These are phyloP conservation scores for Xanthoparmelia taractica DNA, from an alignment of 495 filamentous ascomycete species.

Conservation along the genomic window DNA sequence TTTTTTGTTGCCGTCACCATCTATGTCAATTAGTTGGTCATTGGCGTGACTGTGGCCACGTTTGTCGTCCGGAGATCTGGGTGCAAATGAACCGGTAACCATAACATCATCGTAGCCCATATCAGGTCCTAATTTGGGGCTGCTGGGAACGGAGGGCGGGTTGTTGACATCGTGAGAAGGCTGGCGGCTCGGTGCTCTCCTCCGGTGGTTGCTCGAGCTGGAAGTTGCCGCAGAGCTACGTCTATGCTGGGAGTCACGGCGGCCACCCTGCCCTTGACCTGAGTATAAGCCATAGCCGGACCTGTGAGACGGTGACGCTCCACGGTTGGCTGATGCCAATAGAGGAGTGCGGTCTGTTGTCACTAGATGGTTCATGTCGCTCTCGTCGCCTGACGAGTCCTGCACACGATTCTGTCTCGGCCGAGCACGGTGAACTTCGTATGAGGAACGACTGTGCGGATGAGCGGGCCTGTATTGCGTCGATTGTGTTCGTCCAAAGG, in stretches of 20 bases:
- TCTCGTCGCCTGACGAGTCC: slow-evolving; percentile 29
- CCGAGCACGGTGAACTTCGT: slow-evolving; percentile 14
- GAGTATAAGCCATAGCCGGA: slow-evolving; percentile 33
- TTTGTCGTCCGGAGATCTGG: slow-evolving; percentile 37
- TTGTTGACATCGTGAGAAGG: slow-evolving; percentile 80
- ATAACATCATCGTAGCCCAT: slow-evolving; percentile 76
- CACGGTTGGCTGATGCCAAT: slow-evolving; percentile 18
- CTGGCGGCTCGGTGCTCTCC: slow-evolving; percentile 18
- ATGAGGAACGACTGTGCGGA: slow-evolving; percentile 15
- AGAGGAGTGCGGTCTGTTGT: slow-evolving; percentile 25
- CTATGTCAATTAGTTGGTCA: slow-evolving; percentile 54
- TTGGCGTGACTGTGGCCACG: slow-evolving; percentile 34
- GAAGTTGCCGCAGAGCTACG: slow-evolving; percentile 25
- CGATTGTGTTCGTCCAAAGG: slow-evolving; percentile 20
- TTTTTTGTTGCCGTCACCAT: slow-evolving; percentile 31
- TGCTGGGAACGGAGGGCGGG: slow-evolving; percentile 84
- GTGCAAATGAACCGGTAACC: slow-evolving; percentile 51
- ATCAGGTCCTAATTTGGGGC: slow-evolving; percentile 52
- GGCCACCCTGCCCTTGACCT: slow-evolving; percentile 7
- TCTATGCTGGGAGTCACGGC: slow-evolving; percentile 21
- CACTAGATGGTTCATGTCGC: slow-evolving; percentile 18
- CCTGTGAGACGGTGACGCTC: slow-evolving; percentile 19
- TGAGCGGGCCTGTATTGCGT: slow-evolving; percentile 3
- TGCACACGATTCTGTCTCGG: slow-evolving; percentile 17
- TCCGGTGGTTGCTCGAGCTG: slow-evolving; percentile 25